phyloP scores from a whole-genome alignment of 768 basidiomycete species.

The Lactarius hengduanensis region DNA sequence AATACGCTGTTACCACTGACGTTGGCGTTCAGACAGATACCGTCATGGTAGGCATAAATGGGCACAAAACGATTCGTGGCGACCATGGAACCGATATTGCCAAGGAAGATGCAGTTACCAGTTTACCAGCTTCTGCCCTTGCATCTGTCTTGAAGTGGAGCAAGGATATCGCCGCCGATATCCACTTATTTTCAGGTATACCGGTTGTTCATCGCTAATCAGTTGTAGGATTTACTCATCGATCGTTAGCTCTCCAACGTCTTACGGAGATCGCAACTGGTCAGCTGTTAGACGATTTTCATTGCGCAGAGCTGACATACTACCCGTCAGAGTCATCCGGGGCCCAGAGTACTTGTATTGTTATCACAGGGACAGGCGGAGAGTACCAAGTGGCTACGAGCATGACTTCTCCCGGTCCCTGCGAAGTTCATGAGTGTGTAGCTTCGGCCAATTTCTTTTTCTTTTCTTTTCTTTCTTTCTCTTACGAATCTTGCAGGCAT shows the following conservation, averaged over 20 bases:
- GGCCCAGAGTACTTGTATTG: constrained; percentile 65
- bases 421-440: constrained; percentile 68
- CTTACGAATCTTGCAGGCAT: constrained; percentile 41
- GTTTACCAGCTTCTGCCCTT: constrained; percentile 58
- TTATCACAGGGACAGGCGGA: constrained; percentile 65
- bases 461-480: not conserved
- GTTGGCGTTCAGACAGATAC: constrained; percentile 60
- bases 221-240: constrained; percentile 27
- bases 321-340: constrained; percentile 53
- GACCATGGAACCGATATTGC: constrained; percentile 38
- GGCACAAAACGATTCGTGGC: constrained; percentile 34
- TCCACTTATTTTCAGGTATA: constrained; percentile 61
- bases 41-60: constrained; percentile 37
- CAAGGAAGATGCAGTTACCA: constrained; percentile 54
- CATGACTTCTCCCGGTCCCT: constrained; percentile 55
- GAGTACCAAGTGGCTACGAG: constrained; percentile 71
- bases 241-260: constrained; percentile 50
- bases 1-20: constrained; percentile 56
- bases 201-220: constrained; percentile 7
- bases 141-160: constrained; percentile 72
- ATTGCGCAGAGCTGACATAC: constrained; percentile 2
- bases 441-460: not conserved
- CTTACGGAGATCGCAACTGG: constrained; percentile 72
- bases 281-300: constrained; percentile 30
- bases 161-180: constrained; percentile 71